Evolutionary conservation across 31 red algal species (phyloP).

Genomic region (Porphyra umbilicalis): DNA sequence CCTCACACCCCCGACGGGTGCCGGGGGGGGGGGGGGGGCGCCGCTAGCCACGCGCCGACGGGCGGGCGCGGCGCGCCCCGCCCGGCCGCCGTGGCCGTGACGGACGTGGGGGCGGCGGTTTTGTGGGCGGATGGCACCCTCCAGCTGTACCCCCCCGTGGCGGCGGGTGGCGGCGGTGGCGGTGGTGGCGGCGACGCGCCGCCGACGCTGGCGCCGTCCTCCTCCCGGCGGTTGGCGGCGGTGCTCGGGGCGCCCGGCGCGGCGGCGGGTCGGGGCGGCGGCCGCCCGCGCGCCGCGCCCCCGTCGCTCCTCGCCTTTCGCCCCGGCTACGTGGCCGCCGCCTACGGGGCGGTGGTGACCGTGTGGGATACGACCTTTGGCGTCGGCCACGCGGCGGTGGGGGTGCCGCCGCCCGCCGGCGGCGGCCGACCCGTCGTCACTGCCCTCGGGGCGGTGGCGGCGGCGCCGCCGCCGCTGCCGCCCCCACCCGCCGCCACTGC

Average conservation of each 20-base stretch:
- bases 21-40: no score
- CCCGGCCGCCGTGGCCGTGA: not conserved
- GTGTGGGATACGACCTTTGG: not conserved
- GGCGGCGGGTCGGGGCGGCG: no score
- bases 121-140: not conserved
- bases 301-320: not conserved
- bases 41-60: no score
- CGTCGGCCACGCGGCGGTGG: not conserved
- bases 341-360: not conserved
- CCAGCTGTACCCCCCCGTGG: not conserved
- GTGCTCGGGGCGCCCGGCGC: not conserved
- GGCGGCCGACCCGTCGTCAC: not conserved
- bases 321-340: not conserved
- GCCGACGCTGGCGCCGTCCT: not conserved
- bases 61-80: no score
- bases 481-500: not conserved
- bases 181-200: not conserved
- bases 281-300: not conserved
- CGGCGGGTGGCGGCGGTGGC: not conserved
- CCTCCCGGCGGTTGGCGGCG: not conserved
- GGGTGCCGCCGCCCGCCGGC: not conserved
- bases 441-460: not conserved
- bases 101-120: not conserved
- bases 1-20: not conserved
- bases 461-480: not conserved